Base-by-base conservation (phyloP, 2,329 filamentous ascomycete species). In the Didymella sp. region DNA sequence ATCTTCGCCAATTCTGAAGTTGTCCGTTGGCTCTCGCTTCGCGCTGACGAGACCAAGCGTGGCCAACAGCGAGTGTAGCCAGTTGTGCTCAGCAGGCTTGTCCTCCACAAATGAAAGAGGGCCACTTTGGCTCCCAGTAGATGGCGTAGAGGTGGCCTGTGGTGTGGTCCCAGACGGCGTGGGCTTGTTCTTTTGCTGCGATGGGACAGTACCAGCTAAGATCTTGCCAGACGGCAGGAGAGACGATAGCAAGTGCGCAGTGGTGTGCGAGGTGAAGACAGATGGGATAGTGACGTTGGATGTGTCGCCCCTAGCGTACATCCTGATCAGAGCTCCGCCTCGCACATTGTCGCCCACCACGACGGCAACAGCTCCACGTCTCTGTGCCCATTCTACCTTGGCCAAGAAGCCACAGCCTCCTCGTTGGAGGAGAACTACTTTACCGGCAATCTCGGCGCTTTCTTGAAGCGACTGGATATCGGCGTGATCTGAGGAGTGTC, bases 271-370 rank as follows among this genome's bases (percentile, higher is more conserved):
- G 0, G 95, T 98, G 76, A 99, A 99, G 9, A 98, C 83, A 0
- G 95, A 91, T 1, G 95, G 93, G 51, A 99, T 97, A 0, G 92
- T 92, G 63, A 98, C 86, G 70, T 97, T 96, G 30, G 93, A 96
- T 3, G 94, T 96, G 72, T 98, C 93, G 33, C 94, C 95, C 69
- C 91, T 87, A n/a, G 95, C 95, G 75, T 96, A 98, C 95, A 99
- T 99, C 67, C 96, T 95, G 47, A 98, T 91, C 59, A 99, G 80
- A 31, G 90, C 90, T 4, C 92, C 93, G 41, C 94, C 94, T 59
- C 91, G 90, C 56, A 91, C 89, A 74, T 97, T 90, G 75, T 99
- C 95, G 24, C 95, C 95, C 3, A 99, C 93, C 63, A 99, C 96
- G 58, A 99, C 81, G 31, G 91, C 95, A 58, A 92, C 84, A 19